phyloP scores from a whole-genome alignment of 257 asterid genomes.

The Thymus mandschuricus region DNA sequence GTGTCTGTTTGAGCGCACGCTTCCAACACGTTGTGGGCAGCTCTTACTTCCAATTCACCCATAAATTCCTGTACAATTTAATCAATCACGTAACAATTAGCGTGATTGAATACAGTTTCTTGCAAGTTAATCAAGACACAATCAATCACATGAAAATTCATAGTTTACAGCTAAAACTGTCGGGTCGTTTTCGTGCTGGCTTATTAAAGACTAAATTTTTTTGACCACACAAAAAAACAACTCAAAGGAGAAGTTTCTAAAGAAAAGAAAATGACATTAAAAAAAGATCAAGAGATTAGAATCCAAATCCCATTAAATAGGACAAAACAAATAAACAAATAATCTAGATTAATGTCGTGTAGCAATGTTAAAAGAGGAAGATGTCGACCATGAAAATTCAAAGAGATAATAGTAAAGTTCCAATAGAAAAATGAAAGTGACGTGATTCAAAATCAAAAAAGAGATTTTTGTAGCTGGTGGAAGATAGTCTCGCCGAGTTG shows the following conservation, averaged over 20 bases:
- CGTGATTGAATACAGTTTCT: neutral
- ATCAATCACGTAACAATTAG: neutral
- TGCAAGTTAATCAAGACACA: neutral
- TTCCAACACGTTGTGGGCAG: conserved; percentile 95
- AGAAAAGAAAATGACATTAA: neutral
- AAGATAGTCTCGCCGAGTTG: neutral
- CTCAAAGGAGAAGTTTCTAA: neutral
- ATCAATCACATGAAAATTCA: conserved; percentile 18
- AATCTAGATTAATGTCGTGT: no score
- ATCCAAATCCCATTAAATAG: no score
- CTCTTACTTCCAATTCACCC: conserved; percentile 93
- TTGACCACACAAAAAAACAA: neutral
- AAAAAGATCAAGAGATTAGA: no score
- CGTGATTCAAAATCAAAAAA: neutral
- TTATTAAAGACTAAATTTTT: neutral
- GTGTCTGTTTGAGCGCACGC: conserved; percentile 94
- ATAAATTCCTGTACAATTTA: conserved; percentile 58
- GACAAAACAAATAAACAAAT: no score
- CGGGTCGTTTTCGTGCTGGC: conserved; percentile 13
- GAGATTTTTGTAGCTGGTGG: neutral
- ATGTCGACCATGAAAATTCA: no score
- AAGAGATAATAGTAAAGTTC: neutral
- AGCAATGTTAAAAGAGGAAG: no score
- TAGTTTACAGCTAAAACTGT: conserved; percentile 24
- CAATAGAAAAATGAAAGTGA: neutral